These are phyloP conservation scores for Yarrowia osloensis DNA, from an alignment of 805 yeast genomes.

Conservation along the genomic window DNA sequence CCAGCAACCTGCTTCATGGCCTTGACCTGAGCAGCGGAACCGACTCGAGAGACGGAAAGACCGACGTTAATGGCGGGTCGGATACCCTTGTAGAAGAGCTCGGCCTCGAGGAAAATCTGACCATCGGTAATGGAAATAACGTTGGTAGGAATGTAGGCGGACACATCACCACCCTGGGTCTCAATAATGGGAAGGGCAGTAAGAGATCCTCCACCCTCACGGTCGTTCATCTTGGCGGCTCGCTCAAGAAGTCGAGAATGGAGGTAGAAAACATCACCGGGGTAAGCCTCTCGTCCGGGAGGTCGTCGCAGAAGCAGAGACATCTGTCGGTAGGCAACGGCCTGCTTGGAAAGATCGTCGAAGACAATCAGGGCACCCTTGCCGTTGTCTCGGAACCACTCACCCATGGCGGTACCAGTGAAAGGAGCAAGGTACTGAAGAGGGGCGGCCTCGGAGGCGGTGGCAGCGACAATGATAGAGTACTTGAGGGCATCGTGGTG, in stretches of 20 bases:
- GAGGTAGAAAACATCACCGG: conserved; percentile 95
- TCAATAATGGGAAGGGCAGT: conserved; percentile 96
- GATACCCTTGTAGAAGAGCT: conserved; percentile 99
- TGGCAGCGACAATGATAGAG: conserved; percentile 97
- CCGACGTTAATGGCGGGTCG: conserved; percentile 99
- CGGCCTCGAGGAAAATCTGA: conserved; percentile 98
- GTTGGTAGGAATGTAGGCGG: conserved; percentile 96
- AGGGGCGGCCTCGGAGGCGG: conserved; percentile 99
- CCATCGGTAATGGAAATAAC: conserved; percentile 97
- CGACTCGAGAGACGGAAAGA: conserved; percentile 99
- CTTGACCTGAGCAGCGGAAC: conserved; percentile 99
- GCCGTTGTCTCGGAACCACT: conserved; percentile 99
- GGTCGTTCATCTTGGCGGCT: conserved; percentile 95
- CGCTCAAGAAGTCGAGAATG: conserved; percentile 94
- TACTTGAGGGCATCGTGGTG: conserved; percentile 97
- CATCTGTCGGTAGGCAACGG: conserved; percentile 99
- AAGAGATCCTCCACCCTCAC: conserved; percentile 88
- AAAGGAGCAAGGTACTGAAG: conserved; percentile 99
- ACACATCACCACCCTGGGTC: conserved; percentile 99
- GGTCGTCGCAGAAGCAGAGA: conserved; percentile 96
- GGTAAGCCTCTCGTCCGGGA: conserved; percentile 96
- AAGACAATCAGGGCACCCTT: conserved; percentile 94
- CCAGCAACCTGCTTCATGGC: conserved; percentile 99
- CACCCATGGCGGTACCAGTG: conserved; percentile 99
- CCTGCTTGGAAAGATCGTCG: conserved; percentile 99